A percentile compares a stretch with the other conserved stretches of the same genome.
Conservation (phyloP, 257 asterid species). For the Solanum boliviense region DNA sequence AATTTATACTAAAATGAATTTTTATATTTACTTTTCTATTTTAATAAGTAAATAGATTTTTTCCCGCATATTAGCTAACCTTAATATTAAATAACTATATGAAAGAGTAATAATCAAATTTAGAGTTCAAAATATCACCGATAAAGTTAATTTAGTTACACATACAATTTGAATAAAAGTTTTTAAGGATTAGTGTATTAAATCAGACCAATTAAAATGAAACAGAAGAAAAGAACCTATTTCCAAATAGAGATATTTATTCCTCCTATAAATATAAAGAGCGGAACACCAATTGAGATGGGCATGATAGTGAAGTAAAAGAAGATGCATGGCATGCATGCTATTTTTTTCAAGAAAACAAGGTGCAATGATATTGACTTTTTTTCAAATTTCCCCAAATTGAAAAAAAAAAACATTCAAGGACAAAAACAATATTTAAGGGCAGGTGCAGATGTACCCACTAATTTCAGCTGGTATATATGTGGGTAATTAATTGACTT, state of each 20-base stretch:
- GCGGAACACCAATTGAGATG: neutral
- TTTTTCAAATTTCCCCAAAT: neutral
- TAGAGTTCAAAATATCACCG: no score
- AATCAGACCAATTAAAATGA: no score
- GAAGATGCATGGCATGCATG: neutral
- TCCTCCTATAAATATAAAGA: neutral
- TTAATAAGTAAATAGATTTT: no score
- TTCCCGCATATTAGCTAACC: neutral
- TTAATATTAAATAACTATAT: no score
- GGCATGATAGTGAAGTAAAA: neutral
- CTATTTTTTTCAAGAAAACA: neutral
- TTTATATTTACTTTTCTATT: no score
- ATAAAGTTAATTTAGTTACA: no score
- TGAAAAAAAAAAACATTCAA: neutral
- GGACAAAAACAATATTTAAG: neutral
- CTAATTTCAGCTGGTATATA: neutral
- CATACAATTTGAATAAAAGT: no score
- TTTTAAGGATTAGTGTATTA: no score
- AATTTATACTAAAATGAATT: no score
- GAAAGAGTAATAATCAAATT: no score
- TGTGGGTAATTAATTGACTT: neutral
- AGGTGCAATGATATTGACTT: neutral
- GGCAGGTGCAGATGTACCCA: neutral
- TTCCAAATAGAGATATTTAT: neutral
- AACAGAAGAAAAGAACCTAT: no score